Evolutionary conservation across 768 basidiomycete species (phyloP).

Genomic region (Holtermanniella nyarrowii): DNA sequence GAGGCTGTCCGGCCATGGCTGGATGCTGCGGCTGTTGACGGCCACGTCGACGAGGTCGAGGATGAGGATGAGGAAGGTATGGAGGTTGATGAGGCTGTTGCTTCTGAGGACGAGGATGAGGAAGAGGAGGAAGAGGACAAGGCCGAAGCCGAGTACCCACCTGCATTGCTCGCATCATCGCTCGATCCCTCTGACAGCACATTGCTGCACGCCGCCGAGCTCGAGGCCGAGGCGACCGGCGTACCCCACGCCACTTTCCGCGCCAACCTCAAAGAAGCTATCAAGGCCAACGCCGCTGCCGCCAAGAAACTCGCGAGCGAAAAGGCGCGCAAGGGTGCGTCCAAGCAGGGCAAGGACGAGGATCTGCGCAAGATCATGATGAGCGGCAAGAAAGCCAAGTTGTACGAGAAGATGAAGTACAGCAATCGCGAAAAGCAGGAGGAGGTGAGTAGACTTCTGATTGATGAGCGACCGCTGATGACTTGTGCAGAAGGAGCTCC

Average conservation of each 20-base stretch:
- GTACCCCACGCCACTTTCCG: slow-evolving; percentile 70
- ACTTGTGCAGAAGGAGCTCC: slow-evolving; percentile 50
- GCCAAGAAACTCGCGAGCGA: slow-evolving; percentile 15
- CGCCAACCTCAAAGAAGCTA: slow-evolving; percentile 56
- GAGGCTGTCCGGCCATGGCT: slow-evolving; percentile 39
- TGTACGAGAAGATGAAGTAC: slow-evolving; percentile 89
- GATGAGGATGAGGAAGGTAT: slow-evolving; percentile 39
- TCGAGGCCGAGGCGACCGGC: slow-evolving; percentile 82
- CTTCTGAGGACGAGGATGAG: slow-evolving; percentile 34
- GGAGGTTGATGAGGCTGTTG: slow-evolving; percentile 38
- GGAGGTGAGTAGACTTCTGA: slow-evolving; percentile 56
- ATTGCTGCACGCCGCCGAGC: slow-evolving; percentile 71
- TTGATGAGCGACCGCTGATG: not conserved
- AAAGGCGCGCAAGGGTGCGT: slow-evolving; percentile 38
- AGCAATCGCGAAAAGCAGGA: slow-evolving; percentile 62
- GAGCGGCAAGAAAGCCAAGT: slow-evolving; percentile 85
- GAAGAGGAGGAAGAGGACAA: slow-evolving; percentile 37
- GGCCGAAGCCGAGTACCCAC: slow-evolving; percentile 17
- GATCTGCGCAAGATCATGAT: slow-evolving; percentile 98
- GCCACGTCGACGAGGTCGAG: slow-evolving; percentile 52
- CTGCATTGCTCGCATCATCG: slow-evolving; percentile 43
- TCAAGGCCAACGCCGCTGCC: slow-evolving; percentile 19
- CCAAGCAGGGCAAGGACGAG: slow-evolving; percentile 46
- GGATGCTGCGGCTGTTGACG: slow-evolving; percentile 14
- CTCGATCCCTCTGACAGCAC: slow-evolving; percentile 51